Percentiles rank a stretch among this genome's conserved stretches.
Evolutionary conservation across 1,284 basidiomycete species (phyloP).

Genomic region (Puccinia coronata): DNA sequence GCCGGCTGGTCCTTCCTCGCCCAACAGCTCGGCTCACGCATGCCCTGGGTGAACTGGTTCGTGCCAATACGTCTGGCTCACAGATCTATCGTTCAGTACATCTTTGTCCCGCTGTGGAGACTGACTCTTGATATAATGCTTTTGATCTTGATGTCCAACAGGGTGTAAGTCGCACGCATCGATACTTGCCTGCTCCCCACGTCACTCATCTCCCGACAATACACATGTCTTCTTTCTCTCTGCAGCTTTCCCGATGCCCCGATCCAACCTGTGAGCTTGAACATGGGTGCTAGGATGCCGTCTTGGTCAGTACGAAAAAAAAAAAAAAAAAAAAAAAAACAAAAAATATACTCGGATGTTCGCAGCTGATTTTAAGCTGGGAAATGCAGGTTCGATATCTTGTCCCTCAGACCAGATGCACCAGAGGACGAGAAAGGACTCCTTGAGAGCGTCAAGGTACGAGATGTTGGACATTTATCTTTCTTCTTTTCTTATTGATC

Average conservation of each 20-base stretch:
- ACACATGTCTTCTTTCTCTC: neutral
- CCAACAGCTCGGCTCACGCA: conserved; percentile 26
- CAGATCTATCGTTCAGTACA: no score
- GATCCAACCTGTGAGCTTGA: conserved; percentile 35
- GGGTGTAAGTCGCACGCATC: conserved; percentile 34
- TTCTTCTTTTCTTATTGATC: no score
- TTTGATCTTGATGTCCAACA: neutral
- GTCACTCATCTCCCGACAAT: neutral
- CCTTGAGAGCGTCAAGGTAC: conserved; percentile 26
- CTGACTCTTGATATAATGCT: neutral
- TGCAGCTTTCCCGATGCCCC: conserved; percentile 34
- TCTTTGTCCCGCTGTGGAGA: neutral
- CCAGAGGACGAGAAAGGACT: conserved; percentile 39
- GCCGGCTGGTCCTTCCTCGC: conserved; percentile 33
- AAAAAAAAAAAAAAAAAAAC: no score
- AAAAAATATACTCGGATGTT: neutral
- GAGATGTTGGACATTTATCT: no score
- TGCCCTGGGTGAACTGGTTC: conserved; percentile 47
- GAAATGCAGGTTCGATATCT: conserved; percentile 34
- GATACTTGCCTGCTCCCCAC: neutral
- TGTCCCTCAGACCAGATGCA: neutral
- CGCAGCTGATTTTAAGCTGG: neutral
- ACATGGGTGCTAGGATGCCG: conserved; percentile 37
- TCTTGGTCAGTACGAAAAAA: conserved; percentile 26
- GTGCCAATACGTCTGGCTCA: neutral